Conservation (phyloP, 345 rosid genomes). For the Clausena lansium region DNA sequence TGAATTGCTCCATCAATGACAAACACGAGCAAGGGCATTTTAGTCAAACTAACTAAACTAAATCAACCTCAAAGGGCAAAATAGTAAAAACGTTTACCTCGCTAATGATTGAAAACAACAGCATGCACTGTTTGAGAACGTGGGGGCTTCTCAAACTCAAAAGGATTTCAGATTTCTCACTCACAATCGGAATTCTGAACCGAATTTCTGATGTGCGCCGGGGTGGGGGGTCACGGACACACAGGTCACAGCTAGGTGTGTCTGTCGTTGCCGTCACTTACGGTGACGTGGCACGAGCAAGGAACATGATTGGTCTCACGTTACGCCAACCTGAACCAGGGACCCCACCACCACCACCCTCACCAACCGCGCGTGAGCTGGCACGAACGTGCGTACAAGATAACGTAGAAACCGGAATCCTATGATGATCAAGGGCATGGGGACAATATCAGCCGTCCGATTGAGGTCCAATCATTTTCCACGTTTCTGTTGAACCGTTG, state of each 20-base stretch:
- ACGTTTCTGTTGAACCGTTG: slow-evolving; percentile 13
- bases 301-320: slow-evolving; percentile 63
- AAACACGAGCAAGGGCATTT: not conserved
- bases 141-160: slow-evolving; percentile 21
- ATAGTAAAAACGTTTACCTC: slow-evolving; percentile 19
- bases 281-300: slow-evolving; percentile 47
- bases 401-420: not conserved
- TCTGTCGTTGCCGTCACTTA: slow-evolving; percentile 23
- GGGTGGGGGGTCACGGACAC: slow-evolving; percentile 12
- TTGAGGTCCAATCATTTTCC: slow-evolving; percentile 13
- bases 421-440: not conserved
- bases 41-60: not conserved
- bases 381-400: slow-evolving; percentile 39
- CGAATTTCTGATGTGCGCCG: slow-evolving; percentile 15
- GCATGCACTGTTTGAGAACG: slow-evolving; percentile 46
- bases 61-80: not conserved
- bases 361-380: slow-evolving; percentile 66
- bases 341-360: slow-evolving; percentile 20
- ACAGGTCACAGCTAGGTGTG: slow-evolving; percentile 29
- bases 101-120: slow-evolving; percentile 51
- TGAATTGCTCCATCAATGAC: not conserved
- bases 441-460: slow-evolving; percentile 38
- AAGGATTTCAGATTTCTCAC: not conserved
- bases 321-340: slow-evolving; percentile 10
- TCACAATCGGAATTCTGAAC: not conserved